Conservation (phyloP, 1,284 basidiomycete genomes). For the Papiliotrema flavescens region DNA sequence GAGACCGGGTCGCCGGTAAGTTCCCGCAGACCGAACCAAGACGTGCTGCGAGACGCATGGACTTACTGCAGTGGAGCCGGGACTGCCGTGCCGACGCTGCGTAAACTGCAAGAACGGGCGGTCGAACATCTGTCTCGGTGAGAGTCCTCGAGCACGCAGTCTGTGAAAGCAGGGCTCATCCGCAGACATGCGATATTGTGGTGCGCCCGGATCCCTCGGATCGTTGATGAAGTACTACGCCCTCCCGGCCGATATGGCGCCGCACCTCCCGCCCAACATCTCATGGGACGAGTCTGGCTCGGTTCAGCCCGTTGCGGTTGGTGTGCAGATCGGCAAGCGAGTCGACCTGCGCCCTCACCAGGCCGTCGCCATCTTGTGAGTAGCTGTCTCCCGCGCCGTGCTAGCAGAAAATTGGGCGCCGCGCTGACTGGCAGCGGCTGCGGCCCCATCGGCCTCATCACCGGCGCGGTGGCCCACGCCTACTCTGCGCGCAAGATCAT, state of each 20-base stretch:
- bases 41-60: too few species aligned
- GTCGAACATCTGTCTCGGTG: slow-evolving; percentile 57
- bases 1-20: slow-evolving; percentile 53
- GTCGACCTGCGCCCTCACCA: slow-evolving; percentile 40
- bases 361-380: slow-evolving; percentile 41
- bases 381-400: not conserved
- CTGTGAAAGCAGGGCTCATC: not conserved
- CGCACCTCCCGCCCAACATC: slow-evolving; percentile 47
- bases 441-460: slow-evolving; percentile 52
- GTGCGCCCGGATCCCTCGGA: slow-evolving; percentile 41
- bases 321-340: slow-evolving; percentile 42
- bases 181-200: slow-evolving; percentile 39
- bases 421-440: slow-evolving; percentile 23
- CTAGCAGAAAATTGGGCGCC: not conserved
- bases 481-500: slow-evolving; percentile 48
- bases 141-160: slow-evolving; percentile 1
- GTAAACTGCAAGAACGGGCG: slow-evolving; percentile 60
- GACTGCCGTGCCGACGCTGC: slow-evolving; percentile 52
- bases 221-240: slow-evolving; percentile 39
- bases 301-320: slow-evolving; percentile 86
- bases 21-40: not conserved
- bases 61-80: slow-evolving; percentile 55
- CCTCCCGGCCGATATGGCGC: slow-evolving; percentile 46
- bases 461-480: slow-evolving; percentile 52
- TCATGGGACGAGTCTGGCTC: slow-evolving; percentile 52